A percentile compares a stretch with the other conserved stretches of the same genome.
Conservation (phyloP, 2,329 filamentous ascomycete genomes). For the Lasiodiplodia sp. region DNA sequence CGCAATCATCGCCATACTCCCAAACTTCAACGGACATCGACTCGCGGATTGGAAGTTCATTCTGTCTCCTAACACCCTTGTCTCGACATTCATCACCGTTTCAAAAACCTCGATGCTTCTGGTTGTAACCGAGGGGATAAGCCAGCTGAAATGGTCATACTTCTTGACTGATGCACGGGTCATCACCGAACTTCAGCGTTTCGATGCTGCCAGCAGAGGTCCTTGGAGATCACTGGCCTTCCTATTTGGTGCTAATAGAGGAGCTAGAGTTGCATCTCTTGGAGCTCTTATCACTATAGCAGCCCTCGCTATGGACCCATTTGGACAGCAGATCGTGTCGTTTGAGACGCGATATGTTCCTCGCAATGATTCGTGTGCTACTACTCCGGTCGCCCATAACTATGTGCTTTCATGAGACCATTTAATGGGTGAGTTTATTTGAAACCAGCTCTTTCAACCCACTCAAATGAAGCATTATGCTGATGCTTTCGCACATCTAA, state of each 20-base stretch:
- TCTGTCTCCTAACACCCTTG: conserved; percentile 39
- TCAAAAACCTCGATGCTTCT: conserved; percentile 42
- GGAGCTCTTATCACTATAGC: conserved; percentile 25
- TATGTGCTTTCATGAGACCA: too few relatives aligned
- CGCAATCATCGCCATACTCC: too few relatives aligned
- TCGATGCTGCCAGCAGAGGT: conserved; percentile 40
- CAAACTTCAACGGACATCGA: too few relatives aligned
- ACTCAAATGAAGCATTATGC: too few relatives aligned
- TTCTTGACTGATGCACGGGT: conserved; percentile 32
- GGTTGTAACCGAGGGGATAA: conserved; percentile 40
- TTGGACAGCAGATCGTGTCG: conserved; percentile 29
- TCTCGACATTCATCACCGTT: conserved; percentile 44
- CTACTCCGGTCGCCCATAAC: neutral
- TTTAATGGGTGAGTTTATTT: too few relatives aligned
- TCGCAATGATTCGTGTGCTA: neutral
- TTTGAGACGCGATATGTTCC: conserved; percentile 24
- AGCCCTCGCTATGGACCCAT: conserved; percentile 26
- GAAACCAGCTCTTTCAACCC: too few relatives aligned
- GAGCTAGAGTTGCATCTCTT: conserved; percentile 12
- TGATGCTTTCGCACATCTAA: too few relatives aligned
- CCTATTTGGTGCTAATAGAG: neutral
- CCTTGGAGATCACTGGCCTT: neutral
- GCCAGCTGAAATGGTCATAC: conserved; percentile 48
- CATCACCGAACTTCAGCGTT: conserved; percentile 39
- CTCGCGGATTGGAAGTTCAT: too few relatives aligned